A percentile compares a stretch with the other conserved stretches of the same genome.
phyloP scores from a whole-genome alignment of 257 asterid species.

The Nicotiana sylvestris region DNA sequence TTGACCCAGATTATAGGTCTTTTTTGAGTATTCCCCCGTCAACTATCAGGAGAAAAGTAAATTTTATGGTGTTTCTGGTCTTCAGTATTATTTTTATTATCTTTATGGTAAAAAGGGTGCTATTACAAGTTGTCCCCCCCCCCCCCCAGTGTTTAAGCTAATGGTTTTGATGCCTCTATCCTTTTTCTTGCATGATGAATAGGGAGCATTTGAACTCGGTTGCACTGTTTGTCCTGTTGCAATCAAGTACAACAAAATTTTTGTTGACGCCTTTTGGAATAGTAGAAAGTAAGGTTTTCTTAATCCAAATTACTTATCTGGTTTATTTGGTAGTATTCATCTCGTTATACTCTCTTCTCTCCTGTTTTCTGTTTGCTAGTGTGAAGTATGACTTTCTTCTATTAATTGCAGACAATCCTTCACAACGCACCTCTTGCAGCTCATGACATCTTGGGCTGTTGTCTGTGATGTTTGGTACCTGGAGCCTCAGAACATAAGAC shows the following conservation, averaged over 20 bases:
- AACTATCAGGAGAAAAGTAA: not conserved
- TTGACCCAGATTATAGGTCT: not conserved
- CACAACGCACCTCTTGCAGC: constrained; percentile 89
- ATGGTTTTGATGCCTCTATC: not conserved
- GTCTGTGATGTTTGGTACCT: constrained; percentile 99
- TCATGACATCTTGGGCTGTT: constrained; percentile 99
- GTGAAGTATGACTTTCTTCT: not conserved
- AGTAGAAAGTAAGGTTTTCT: constrained; percentile 59
- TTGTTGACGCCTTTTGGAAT: constrained; percentile 99
- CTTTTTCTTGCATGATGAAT: constrained; percentile 19
- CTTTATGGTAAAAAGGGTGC: not conserved
- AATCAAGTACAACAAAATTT: constrained; percentile 92
- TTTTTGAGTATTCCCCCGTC: not conserved
- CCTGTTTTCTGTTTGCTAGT: not conserved
- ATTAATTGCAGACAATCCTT: constrained; percentile 74
- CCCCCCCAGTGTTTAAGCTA: not conserved
- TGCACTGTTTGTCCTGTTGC: constrained; percentile 97
- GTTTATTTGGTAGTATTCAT: not conserved
- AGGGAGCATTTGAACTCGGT: constrained; percentile 98
- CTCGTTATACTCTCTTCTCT: not conserved
- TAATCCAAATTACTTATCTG: constrained; percentile 1
- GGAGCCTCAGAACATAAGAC: constrained; percentile 88
- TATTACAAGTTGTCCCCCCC: not conserved
- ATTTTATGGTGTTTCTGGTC: not conserved
- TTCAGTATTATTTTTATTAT: not conserved